Conservation (phyloP, 2,329 filamentous ascomycete species). For the Nemania abortiva region DNA sequence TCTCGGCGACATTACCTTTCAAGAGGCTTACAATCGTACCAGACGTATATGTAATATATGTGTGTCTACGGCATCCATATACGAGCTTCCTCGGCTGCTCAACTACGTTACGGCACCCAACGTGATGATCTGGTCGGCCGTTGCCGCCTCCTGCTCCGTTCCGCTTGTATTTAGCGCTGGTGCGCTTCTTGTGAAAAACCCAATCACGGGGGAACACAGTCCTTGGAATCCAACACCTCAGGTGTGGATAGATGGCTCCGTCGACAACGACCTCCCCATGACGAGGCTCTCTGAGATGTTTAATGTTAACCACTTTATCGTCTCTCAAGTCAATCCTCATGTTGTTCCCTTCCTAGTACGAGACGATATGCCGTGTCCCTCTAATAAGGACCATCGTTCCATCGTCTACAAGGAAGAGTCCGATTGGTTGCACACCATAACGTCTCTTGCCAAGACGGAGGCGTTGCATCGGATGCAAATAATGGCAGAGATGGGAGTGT, state of each 20-base stretch:
- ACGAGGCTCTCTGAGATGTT: constrained; percentile 92
- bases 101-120: constrained; percentile 96
- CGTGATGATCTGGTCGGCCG: constrained; percentile 95
- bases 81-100: constrained; percentile 86
- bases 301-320: constrained; percentile 98
- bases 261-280: constrained; percentile 95
- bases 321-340: constrained; percentile 96
- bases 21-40: constrained; percentile 95
- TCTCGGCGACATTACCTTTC: constrained; percentile 91
- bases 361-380: constrained; percentile 71
- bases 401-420: constrained; percentile 57
- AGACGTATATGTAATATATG: constrained; percentile 93
- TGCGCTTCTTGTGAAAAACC: constrained; percentile 85
- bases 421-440: constrained; percentile 75
- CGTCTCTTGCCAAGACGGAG: constrained; percentile 81
- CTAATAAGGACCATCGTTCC: constrained; percentile 44
- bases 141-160: constrained; percentile 95
- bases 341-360: constrained; percentile 86
- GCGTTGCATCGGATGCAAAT: constrained; percentile 84
- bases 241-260: constrained; percentile 92
- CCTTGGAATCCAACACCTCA: constrained; percentile 90
- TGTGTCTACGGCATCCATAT: constrained; percentile 87
- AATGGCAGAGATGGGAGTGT: constrained; percentile 81
- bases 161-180: constrained; percentile 86
- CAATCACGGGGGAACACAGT: constrained; percentile 78